phyloP scores from a whole-genome alignment of 805 yeast genomes.

The Candida piceae region DNA sequence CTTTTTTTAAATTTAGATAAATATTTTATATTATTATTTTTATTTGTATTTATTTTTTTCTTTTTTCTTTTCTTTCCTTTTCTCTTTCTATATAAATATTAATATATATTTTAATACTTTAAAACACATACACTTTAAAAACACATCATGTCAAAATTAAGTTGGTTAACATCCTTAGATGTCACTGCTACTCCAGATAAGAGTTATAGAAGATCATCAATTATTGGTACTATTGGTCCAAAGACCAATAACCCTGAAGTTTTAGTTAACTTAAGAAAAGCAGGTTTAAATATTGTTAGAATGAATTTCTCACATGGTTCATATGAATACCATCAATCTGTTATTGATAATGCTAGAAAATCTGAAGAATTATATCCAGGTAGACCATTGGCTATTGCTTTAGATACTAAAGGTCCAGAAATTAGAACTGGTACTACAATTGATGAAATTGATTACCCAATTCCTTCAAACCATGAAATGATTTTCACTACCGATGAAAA shows the following conservation, averaged over 20 bases:
- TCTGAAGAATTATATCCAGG: constrained; percentile 88
- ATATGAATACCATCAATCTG: constrained; percentile 95
- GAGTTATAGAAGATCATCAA: constrained; percentile 87
- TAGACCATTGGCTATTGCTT: constrained; percentile 96
- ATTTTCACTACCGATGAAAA: constrained; percentile 85
- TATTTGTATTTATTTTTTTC: too few species aligned
- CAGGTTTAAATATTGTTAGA: constrained; percentile 96
- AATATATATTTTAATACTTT: too few species aligned
- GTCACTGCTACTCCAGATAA: constrained; percentile 68
- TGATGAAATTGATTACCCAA: constrained; percentile 76
- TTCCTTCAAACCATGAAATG: constrained; percentile 84
- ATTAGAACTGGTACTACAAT: constrained; percentile 96
- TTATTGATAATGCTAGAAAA: constrained; percentile 92
- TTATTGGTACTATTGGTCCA: constrained; percentile 99
- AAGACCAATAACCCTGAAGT: constrained; percentile 88
- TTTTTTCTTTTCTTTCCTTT: too few species aligned
- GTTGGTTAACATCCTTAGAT: constrained; percentile 82
- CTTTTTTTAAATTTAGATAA: too few species aligned
- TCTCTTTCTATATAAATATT: too few species aligned
- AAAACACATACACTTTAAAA: too few species aligned
- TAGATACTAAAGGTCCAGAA: constrained; percentile 99
- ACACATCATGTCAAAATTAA: constrained; percentile 41
- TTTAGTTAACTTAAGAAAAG: constrained; percentile 84
- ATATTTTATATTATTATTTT: too few species aligned
- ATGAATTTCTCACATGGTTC: constrained; percentile 99